A percentile compares a stretch with the other conserved stretches of the same genome.
Evolutionary conservation across 106 monocot genomes (phyloP).

Genomic region (Amphibolis antarctica): DNA sequence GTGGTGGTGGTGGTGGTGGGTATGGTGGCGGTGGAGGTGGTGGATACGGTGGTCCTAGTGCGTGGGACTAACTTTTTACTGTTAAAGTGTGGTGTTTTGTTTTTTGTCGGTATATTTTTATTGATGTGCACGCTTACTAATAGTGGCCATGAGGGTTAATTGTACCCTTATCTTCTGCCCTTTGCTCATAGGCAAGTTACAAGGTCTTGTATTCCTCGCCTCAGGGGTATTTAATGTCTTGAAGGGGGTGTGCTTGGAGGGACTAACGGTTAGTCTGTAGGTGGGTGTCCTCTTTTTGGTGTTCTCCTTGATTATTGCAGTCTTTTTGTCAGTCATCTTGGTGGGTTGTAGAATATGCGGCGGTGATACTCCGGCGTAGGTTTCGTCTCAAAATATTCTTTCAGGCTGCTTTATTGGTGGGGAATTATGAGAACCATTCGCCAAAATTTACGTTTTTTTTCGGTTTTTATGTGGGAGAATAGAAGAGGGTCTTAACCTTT

Average conservation of each 20-base stretch:
- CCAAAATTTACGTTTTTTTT: background rate
- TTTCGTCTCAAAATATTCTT: slow-evolving; percentile 4
- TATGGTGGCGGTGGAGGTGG: background rate
- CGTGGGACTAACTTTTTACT: slow-evolving; percentile 4
- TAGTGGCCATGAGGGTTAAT: slow-evolving; percentile 2
- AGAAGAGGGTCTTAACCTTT: too few relatives aligned
- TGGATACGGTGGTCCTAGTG: slow-evolving; percentile 8
- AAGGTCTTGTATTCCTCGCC: background rate
- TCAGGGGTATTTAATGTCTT: background rate
- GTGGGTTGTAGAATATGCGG: slow-evolving; percentile 3
- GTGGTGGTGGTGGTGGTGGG: slow-evolving; percentile 6
- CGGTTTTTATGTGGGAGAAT: background rate
- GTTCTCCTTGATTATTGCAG: background rate
- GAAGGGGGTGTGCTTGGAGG: background rate
- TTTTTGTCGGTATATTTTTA: background rate
- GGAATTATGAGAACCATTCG: background rate
- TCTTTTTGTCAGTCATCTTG: background rate
- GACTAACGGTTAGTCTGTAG: slow-evolving; percentile 3
- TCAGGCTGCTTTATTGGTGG: slow-evolving; percentile 2
- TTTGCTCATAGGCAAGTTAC: background rate
- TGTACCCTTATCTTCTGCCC: background rate
- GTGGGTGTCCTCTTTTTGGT: background rate
- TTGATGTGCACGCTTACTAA: too few relatives aligned
- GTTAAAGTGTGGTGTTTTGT: background rate
- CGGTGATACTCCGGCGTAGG: background rate